Base-by-base conservation (phyloP, 345 rosid species). In the Salix koriyanagi region DNA sequence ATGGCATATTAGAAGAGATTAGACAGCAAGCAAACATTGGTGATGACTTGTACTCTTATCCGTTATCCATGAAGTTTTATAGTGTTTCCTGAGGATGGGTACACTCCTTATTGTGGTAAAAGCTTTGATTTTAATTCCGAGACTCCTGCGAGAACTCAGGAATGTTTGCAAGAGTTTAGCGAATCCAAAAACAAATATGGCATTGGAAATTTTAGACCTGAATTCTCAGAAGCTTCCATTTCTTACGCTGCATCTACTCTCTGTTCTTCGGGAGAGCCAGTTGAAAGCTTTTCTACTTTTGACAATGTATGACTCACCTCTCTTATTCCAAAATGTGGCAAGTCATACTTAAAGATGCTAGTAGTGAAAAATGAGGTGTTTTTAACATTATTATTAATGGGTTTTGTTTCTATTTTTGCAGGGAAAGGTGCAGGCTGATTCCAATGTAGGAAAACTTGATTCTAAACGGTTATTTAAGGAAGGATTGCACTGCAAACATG, bases 91-190 rank as follows among this genome's bases (percentile, higher is more conserved):
- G 87, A 79, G n/a, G 92, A 85, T 23, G 93, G 88, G 71, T 94
- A 96, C 76, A 67, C 80, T 69, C 97, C 91, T 42, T 96, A 89
- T 80, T 94, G 97, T 72, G 84, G 84, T 66, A 84, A 92, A 74
- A 81, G 78, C 69, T 87, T 85, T 65, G 90, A 83, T 56, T 70
- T 67, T 67, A 73, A 64, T 65, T 58, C 64, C 46, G 78, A 48
- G 61, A 16, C 79, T 79, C 67, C 62, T 25, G 73, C 48, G 36
- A 67, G 25, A 75, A 71, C 60, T 50, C 21, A 2, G 61, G 70
- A 69, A 44, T 76, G 52, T 67, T 72, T 73, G 25, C 78, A 77
- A 65, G 81, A 76, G 70, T 36, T 67, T 58, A 71, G 66, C 65
- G 78, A 80, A 32, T 75, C 76, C 25, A 71, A 64, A 34, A 39